Evolutionary conservation across 176 grass and related monocot species (phyloP).

Genomic region (Oryza rufipogon): DNA sequence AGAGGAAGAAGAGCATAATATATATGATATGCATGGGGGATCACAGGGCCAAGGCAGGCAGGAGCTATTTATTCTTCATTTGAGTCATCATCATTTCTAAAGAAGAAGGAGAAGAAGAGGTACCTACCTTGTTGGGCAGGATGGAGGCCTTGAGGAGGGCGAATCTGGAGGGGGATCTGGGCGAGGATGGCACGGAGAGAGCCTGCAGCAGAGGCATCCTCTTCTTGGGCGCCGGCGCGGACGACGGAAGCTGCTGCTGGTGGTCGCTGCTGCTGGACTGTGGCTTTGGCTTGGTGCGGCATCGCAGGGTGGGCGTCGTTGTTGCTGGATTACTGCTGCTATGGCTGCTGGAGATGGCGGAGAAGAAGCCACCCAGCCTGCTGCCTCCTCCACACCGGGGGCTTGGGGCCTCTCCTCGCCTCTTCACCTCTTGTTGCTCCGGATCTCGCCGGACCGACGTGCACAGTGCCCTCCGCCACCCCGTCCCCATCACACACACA

Average conservation of each 20-base stretch:
- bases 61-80: too few species aligned
- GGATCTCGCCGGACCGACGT: conserved; percentile 69
- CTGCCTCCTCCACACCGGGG: conserved; percentile 35
- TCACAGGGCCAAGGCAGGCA: not conserved
- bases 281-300: conserved; percentile 53
- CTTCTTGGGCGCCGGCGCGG: conserved; percentile 26
- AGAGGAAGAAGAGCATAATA: too few species aligned
- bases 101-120: not conserved
- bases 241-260: not conserved
- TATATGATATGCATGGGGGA: too few species aligned
- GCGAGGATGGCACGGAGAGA: conserved; percentile 73
- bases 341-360: conserved; percentile 15
- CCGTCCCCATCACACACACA: conserved; percentile 56
- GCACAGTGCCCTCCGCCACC: conserved; percentile 95
- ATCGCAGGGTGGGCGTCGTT: conserved; percentile 36
- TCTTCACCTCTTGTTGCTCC: not conserved
- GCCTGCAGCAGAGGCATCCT: conserved; percentile 63
- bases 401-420: conserved; percentile 31
- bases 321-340: conserved; percentile 19
- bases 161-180: conserved; percentile 89
- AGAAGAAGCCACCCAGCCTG: conserved; percentile 71
- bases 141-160: conserved; percentile 83
- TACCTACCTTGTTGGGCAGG: conserved; percentile 68
- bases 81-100: too few species aligned
- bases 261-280: not conserved